Evolutionary conservation across 768 basidiomycete genomes (phyloP), one percentile per base, ranked within the genome.

Genomic region (Pleurotus platypus): DNA sequence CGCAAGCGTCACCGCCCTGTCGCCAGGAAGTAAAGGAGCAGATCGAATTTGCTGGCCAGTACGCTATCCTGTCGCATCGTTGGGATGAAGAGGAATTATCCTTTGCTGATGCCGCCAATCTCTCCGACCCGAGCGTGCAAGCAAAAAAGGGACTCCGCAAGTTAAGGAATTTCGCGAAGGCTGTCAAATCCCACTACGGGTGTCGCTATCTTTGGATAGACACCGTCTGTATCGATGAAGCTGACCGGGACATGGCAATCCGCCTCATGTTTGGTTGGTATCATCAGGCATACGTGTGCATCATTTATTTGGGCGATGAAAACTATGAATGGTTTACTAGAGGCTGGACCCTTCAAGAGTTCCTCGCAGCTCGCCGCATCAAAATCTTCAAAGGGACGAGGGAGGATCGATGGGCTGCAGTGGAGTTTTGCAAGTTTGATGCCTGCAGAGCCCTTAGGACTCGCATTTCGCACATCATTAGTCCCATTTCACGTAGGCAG

Each of bases 1-100:
- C 27, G 4, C 27, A 27, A 6, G 5, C 27, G 8, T 27, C 27
- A 27, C 27, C 8, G 8, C 27, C 27, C 27, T 6, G 27, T 27
- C 27, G 8, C 8, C 27, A 27, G 27, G 27, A 27, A 8, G 27
- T 27, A 27, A 5, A 27, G 27, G 27, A 27, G 8, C 27, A 27
- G 27, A 27, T 27, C 27, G 8, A 27, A 27, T 8, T 27, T 8
- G 5, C 8, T 6, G 27, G 27, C 27, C 27, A 43, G 37, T 50
- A 50, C n/a, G 49, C 49, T n/a, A 50, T 50, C 49, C 26, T 50
- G 13, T 50, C 49, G 13, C 49, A 50, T 50, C 9, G 49, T 15
- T 50, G 49, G 49, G 49, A 30, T 15, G 15, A n/a, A 15, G 49
- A 27, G 27, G 49, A 50, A n/a, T 15, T 50, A n/a, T 15, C 49